phyloP scores from a whole-genome alignment of 805 yeast genomes.

The Kuraishia floccosa region DNA sequence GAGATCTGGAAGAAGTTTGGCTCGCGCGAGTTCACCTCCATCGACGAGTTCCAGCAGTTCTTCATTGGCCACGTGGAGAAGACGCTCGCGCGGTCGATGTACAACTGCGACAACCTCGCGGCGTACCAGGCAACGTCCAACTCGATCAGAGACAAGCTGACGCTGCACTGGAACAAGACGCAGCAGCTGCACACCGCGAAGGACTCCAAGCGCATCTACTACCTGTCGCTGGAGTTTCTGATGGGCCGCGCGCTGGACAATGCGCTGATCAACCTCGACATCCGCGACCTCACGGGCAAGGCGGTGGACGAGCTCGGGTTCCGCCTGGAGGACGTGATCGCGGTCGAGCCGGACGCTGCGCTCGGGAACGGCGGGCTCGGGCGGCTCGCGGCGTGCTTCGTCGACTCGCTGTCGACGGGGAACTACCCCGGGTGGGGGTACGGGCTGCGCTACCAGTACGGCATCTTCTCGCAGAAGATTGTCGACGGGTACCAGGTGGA shows the following conservation, averaged over 20 bases:
- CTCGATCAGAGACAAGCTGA: constrained; percentile 67
- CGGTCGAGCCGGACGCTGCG: constrained; percentile 89
- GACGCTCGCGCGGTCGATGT: constrained; percentile 80
- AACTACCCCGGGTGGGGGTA: constrained; percentile 96
- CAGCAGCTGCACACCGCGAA: constrained; percentile 80
- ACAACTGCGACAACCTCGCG: constrained; percentile 85
- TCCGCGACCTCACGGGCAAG: constrained; percentile 44
- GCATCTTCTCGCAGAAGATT: constrained; percentile 83
- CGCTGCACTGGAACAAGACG: constrained; percentile 86
- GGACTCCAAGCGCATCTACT: constrained; percentile 80
- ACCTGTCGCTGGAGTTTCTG: constrained; percentile 75
- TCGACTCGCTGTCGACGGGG: constrained; percentile 78
- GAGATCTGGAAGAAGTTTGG: constrained; percentile 67
- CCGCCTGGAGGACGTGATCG: constrained; percentile 74
- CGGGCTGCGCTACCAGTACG: constrained; percentile 87
- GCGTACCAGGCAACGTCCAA: constrained; percentile 86
- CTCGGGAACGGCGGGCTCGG: constrained; percentile 95
- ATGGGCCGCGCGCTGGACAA: constrained; percentile 96
- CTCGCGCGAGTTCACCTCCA: constrained; percentile 33
- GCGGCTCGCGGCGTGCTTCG: constrained; percentile 87
- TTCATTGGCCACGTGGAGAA: constrained; percentile 87
- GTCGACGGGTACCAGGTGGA: constrained; percentile 91
- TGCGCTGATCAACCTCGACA: constrained; percentile 73
- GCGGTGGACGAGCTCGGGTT: constrained; percentile 72
- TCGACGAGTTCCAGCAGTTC: constrained; percentile 49